phyloP scores from a whole-genome alignment of 177 flowering plant species.

The Tripterygium wilfordii region DNA sequence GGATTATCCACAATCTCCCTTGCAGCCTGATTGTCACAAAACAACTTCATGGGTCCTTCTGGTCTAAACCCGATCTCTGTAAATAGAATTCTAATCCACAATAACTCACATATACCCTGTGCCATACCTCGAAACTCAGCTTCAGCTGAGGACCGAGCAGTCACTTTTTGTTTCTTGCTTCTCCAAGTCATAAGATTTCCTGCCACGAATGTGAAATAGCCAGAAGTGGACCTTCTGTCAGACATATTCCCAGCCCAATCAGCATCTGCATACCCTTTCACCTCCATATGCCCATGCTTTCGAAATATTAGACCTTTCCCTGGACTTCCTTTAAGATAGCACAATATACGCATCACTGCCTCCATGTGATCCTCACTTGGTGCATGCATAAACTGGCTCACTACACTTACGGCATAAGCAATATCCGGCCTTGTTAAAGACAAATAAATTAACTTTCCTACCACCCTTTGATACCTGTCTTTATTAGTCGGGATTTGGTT shows the following conservation, averaged over 20 bases:
- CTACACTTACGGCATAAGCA: too few relatives aligned
- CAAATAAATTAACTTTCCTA: too few relatives aligned
- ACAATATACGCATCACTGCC: not conserved
- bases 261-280: conserved; percentile 1
- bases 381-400: too few relatives aligned
- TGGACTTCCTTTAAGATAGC: not conserved
- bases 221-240: not conserved
- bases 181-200: not conserved
- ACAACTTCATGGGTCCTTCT: not conserved
- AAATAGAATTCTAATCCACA: not conserved
- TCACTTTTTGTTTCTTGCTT: not conserved
- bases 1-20: conserved; percentile 1
- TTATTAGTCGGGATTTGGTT: too few relatives aligned
- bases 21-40: conserved; percentile 6
- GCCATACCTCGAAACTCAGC: conserved; percentile 1
- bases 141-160: not conserved
- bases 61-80: not conserved
- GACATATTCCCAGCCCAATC: too few relatives aligned
- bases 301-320: not conserved
- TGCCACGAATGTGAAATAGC: not conserved
- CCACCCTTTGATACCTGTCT: too few relatives aligned
- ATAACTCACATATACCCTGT: not conserved
- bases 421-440: too few relatives aligned
- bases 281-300: not conserved
- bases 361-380: too few relatives aligned